These are phyloP conservation scores for Mycena rosella DNA, from an alignment of 768 basidiomycete species.

Conservation along the genomic window DNA sequence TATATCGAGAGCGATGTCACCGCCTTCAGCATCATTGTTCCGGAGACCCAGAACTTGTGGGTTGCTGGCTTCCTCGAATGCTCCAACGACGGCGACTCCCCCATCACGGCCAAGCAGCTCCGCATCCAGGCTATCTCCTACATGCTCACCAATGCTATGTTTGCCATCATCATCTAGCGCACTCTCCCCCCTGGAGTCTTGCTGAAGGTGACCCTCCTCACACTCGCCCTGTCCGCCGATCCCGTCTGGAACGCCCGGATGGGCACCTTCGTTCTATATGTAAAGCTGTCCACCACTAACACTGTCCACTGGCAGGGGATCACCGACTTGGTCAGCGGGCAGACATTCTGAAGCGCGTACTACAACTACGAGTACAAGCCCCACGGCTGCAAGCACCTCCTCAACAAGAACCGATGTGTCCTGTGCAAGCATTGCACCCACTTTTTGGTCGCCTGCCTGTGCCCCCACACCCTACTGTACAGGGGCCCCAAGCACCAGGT, in stretches of 20 bases:
- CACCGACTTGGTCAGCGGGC: neutral
- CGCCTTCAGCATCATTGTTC: too few species aligned
- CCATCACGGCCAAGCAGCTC: too few species aligned
- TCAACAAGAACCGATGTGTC: neutral
- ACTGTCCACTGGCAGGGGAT: neutral
- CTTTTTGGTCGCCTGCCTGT: neutral
- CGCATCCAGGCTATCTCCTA: too few species aligned
- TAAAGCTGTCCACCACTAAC: neutral
- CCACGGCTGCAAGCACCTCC: neutral
- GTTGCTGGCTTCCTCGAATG: too few species aligned
- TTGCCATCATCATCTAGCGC: neutral
- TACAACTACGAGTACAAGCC: neutral
- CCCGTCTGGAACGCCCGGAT: neutral
- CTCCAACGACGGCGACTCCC: too few species aligned
- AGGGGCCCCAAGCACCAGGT: slow-evolving; percentile 7
- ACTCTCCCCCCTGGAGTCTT: neutral
- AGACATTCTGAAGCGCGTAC: neutral
- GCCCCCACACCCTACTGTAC: neutral
- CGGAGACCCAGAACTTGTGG: too few species aligned
- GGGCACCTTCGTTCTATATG: neutral
- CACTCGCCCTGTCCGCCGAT: neutral
- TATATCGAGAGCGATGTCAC: too few species aligned
- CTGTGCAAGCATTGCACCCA: slow-evolving; percentile 4
- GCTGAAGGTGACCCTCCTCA: neutral
- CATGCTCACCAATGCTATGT: too few species aligned